These are phyloP conservation scores for Phellopilus nigrolimitatus DNA, from an alignment of 1,284 basidiomycete genomes.

Conservation along the genomic window DNA sequence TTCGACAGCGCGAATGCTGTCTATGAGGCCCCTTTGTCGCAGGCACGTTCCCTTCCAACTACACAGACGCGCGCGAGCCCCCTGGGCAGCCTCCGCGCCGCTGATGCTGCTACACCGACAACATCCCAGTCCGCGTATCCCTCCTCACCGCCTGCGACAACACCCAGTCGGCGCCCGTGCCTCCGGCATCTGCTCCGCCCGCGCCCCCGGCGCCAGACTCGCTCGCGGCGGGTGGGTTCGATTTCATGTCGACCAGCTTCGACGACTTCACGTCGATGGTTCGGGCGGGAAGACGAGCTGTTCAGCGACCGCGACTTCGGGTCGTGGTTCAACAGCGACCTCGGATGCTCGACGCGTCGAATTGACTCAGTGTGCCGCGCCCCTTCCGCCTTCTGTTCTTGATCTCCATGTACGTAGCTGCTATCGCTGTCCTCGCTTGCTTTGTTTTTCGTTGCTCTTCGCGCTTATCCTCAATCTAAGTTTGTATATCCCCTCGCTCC, in stretches of 20 bases:
- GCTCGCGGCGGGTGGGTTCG: slow-evolving; percentile 1
- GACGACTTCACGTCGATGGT: slow-evolving; percentile 19
- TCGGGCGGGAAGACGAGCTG: slow-evolving; percentile 6
- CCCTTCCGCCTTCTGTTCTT: background rate
- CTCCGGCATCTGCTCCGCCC: too few relatives aligned
- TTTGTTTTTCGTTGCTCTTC: too few relatives aligned
- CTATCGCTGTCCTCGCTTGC: too few relatives aligned
- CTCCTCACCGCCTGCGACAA: background rate
- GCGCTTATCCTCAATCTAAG: too few relatives aligned
- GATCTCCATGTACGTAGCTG: background rate
- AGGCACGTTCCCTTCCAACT: too few relatives aligned
- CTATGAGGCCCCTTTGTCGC: too few relatives aligned
- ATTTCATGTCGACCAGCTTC: slow-evolving; percentile 15
- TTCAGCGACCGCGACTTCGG: slow-evolving; percentile 15
- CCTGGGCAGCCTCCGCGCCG: too few relatives aligned
- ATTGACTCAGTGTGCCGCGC: slow-evolving; percentile 7
- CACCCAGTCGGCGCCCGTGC: slow-evolving; percentile 1
- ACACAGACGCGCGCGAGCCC: too few relatives aligned
- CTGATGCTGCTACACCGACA: too few relatives aligned
- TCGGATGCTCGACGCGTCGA: slow-evolving; percentile 10
- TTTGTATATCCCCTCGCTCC: too few relatives aligned
- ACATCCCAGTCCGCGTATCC: too few relatives aligned
- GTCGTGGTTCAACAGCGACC: slow-evolving; percentile 13
- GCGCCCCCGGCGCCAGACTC: background rate
- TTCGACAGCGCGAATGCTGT: too few relatives aligned